These are phyloP conservation scores for Fusarium mexicanum DNA, from an alignment of 2,329 filamentous ascomycete genomes.

Conservation along the genomic window DNA sequence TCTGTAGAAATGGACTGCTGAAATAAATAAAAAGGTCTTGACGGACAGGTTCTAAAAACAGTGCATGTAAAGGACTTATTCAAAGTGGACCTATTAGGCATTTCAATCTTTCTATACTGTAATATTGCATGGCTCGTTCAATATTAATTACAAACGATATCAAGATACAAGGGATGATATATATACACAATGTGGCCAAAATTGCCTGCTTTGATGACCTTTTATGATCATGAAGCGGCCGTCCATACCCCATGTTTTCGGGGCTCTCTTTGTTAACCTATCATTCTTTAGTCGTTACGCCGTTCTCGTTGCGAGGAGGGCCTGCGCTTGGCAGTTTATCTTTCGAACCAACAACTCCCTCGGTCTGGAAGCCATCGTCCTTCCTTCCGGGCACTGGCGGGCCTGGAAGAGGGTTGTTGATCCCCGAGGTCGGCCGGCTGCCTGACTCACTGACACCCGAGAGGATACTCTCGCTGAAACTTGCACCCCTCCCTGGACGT, in stretches of 20 bases:
- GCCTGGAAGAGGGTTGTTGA: slow-evolving; percentile 17
- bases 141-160: slow-evolving; percentile 4
- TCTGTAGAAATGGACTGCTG: slow-evolving; percentile 16
- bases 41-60: not conserved
- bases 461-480: slow-evolving; percentile 58
- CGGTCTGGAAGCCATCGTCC: slow-evolving; percentile 43
- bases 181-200: slow-evolving; percentile 1
- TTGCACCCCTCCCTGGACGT: slow-evolving; percentile 52
- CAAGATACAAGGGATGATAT: not conserved
- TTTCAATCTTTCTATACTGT: not conserved
- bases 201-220: slow-evolving; percentile 9
- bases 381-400: slow-evolving; percentile 24
- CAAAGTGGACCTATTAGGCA: not conserved
- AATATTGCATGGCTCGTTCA: not conserved
- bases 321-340: slow-evolving; percentile 25
- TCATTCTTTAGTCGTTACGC: slow-evolving; percentile 23
- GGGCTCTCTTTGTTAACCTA: not conserved
- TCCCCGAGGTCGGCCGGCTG: slow-evolving; percentile 36
- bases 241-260: not conserved
- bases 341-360: slow-evolving; percentile 39
- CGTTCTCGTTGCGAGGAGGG: slow-evolving; percentile 1
- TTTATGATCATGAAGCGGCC: slow-evolving; percentile 16
- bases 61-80: slow-evolving; percentile 1
- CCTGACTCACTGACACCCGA: slow-evolving; percentile 49
- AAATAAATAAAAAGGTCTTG: not conserved